A percentile compares a stretch with the other conserved stretches of the same genome.
These are phyloP conservation scores for Ophiostoma sp. DNA, from an alignment of 2,329 filamentous ascomycete species.

Conservation along the genomic window DNA sequence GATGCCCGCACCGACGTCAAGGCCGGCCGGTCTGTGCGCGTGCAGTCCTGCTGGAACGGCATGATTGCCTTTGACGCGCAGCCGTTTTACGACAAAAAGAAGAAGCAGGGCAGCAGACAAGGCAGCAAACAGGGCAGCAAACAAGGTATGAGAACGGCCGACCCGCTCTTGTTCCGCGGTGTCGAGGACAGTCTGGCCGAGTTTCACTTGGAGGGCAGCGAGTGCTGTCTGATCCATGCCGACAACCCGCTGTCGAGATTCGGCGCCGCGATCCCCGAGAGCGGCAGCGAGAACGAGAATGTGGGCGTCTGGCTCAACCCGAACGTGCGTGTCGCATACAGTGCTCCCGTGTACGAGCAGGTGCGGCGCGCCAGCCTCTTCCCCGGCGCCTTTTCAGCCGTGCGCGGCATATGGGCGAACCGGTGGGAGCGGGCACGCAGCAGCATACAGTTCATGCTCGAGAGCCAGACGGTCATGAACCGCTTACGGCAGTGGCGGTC, in stretches of 20 bases:
- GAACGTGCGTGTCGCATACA: conserved; percentile 62
- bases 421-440: conserved; percentile 45
- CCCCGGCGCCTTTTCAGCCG: conserved; percentile 44
- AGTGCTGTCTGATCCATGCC: conserved; percentile 72
- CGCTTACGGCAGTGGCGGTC: conserved; percentile 40
- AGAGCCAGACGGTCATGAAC: conserved; percentile 36
- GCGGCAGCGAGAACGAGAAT: conserved; percentile 10
- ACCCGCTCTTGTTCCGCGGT: conserved; percentile 52
- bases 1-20: conserved; percentile 43
- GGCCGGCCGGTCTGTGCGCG: conserved; percentile 48
- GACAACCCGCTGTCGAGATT: conserved; percentile 55
- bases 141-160: conserved; percentile 20
- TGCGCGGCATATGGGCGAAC: conserved; percentile 55
- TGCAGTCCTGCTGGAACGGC: conserved; percentile 65
- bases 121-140: not conserved
- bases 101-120: not conserved
- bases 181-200: conserved; percentile 56
- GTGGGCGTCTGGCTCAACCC: conserved; percentile 64
- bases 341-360: conserved; percentile 45
- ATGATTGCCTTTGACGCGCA: conserved; percentile 44
- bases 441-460: conserved; percentile 35
- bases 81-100: conserved; percentile 40
- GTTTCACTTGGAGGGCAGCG: conserved; percentile 65
- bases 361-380: conserved; percentile 40
- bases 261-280: not conserved